These are phyloP conservation scores for Conticribra guillardii DNA, from an alignment of 108 stramenopile species.

Conservation along the genomic window DNA sequence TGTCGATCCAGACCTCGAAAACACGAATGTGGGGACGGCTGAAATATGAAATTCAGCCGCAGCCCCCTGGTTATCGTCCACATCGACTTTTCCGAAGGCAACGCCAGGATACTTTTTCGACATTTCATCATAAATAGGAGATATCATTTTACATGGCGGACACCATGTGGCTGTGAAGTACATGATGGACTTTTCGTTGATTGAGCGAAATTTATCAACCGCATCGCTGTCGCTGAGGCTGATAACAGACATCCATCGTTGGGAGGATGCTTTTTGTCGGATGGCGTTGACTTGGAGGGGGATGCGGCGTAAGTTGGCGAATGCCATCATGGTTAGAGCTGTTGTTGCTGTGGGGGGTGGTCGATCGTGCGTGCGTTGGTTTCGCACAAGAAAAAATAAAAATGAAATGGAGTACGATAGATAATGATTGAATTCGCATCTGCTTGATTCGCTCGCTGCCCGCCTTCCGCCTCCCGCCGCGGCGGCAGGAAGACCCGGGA, in stretches of 20 bases:
- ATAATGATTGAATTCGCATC: no score
- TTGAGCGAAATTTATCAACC: slow-evolving; percentile 69
- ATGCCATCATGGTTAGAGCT: slow-evolving; percentile 10
- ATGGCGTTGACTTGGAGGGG: neutral
- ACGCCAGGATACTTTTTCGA: slow-evolving; percentile 67
- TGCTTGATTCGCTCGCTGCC: no score
- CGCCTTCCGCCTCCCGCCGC: no score
- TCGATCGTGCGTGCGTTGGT: no score
- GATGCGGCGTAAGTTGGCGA: slow-evolving; percentile 11
- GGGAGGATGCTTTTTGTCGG: neutral
- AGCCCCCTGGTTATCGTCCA: slow-evolving; percentile 76
- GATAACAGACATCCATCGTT: slow-evolving; percentile 67
- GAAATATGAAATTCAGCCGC: slow-evolving; percentile 70
- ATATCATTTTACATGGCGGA: slow-evolving; percentile 73
- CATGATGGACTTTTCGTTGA: slow-evolving; percentile 69
- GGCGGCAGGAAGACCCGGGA: no score
- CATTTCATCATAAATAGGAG: slow-evolving; percentile 69
- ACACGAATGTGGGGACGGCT: slow-evolving; percentile 80
- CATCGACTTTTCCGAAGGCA: slow-evolving; percentile 82
- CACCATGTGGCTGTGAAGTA: slow-evolving; percentile 86
- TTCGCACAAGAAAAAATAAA: no score
- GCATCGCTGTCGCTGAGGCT: slow-evolving; percentile 63
- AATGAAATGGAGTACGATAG: no score
- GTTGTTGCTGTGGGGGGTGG: no score
- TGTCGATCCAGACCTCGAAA: slow-evolving; percentile 56